phyloP scores from a whole-genome alignment of 495 filamentous ascomycete species.

The Melanomma pulvis-pyrius region DNA sequence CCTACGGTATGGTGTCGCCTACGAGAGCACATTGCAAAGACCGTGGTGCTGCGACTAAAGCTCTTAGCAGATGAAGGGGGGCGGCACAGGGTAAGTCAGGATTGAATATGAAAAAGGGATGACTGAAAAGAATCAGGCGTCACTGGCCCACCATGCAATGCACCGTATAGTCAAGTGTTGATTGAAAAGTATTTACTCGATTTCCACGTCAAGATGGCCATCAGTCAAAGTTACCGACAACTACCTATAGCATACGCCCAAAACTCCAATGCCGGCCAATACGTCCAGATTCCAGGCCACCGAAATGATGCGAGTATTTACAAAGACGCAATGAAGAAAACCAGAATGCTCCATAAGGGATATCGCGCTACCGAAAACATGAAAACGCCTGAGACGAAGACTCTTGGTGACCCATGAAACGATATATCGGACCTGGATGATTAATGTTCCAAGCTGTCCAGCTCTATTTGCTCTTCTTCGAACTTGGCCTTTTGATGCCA shows the following conservation, averaged over 20 bases:
- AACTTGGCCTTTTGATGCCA: slow-evolving; percentile 23
- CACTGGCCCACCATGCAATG: not conserved
- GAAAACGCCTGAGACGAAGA: slow-evolving; percentile 2
- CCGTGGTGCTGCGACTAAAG: too few species aligned
- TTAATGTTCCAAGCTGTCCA: not conserved
- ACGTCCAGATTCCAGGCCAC: slow-evolving; percentile 1
- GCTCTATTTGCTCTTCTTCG: slow-evolving; percentile 26
- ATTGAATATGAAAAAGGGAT: too few species aligned
- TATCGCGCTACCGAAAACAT: slow-evolving; percentile 20
- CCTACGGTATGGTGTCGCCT: too few species aligned
- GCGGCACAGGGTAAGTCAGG: too few species aligned
- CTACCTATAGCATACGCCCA: not conserved
- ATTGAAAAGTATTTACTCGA: not conserved
- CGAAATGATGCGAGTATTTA: slow-evolving; percentile 12
- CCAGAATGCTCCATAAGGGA: slow-evolving; percentile 16
- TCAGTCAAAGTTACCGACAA: not conserved
- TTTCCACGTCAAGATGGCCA: not conserved
- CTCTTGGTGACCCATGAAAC: not conserved
- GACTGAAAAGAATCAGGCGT: too few species aligned
- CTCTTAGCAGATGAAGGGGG: too few species aligned
- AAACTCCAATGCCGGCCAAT: slow-evolving; percentile 10
- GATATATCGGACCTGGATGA: not conserved
- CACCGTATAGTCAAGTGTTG: not conserved
- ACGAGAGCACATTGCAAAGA: too few species aligned
- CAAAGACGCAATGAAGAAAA: not conserved